Percentiles rank a stretch among this genome's conserved stretches.
Conservation (phyloP, 2,329 filamentous ascomycete genomes). For the Fusarium agapanthi region DNA sequence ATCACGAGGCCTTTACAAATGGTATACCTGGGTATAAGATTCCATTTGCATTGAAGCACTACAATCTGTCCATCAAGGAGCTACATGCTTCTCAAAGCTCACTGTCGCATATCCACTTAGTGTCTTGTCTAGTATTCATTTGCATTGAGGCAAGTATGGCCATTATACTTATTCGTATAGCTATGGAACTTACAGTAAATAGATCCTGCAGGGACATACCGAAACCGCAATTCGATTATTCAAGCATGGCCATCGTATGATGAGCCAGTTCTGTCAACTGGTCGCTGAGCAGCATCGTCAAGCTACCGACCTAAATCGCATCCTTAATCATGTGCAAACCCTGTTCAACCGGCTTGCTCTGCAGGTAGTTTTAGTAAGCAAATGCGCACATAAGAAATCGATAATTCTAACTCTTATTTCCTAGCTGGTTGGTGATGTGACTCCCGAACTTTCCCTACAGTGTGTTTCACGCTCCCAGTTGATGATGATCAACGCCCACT, state of each 20-base stretch:
- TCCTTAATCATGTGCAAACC: background rate
- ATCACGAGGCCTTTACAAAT: background rate
- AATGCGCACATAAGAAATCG: fast-evolving
- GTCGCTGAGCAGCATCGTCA: no score
- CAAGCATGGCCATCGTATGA: background rate
- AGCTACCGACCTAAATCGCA: background rate
- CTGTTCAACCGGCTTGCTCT: background rate
- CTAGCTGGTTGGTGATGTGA: fast-evolving
- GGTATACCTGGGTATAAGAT: fast-evolving
- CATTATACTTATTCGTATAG: fast-evolving
- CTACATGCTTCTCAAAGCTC: background rate
- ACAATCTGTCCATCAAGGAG: background rate
- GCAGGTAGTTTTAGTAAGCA: background rate
- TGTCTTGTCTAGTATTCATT: background rate
- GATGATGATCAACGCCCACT: fast-evolving
- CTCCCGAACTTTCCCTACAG: fast-evolving
- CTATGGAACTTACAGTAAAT: fast-evolving
- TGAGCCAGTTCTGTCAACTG: background rate
- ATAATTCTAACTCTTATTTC: fast-evolving
- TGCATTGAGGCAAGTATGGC: background rate
- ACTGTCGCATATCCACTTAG: background rate
- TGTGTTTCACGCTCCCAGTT: background rate
- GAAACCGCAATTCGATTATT: background rate
- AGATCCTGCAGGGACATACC: background rate
- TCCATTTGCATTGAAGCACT: background rate